Evolutionary conservation across 1,139 yeast species (phyloP).

Genomic region (Scheffersomyces stambukii): DNA sequence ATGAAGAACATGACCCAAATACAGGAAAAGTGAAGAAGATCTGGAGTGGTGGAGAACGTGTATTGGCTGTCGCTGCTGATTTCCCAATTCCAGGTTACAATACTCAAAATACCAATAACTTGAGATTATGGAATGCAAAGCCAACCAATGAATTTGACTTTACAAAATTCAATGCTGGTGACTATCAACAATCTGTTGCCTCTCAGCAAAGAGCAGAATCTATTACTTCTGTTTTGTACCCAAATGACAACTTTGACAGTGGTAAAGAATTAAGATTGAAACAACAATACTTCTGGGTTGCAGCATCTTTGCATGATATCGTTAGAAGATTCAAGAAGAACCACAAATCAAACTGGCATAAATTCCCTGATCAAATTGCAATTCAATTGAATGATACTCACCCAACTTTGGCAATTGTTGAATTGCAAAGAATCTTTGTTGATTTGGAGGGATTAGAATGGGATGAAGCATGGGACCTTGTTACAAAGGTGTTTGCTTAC

Average conservation of each 20-base stretch:
- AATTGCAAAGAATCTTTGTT: conserved; percentile 78
- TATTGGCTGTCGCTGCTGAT: conserved; percentile 88
- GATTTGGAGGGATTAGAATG: conserved; percentile 79
- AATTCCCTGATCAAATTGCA: conserved; percentile 82
- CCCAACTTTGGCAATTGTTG: conserved; percentile 89
- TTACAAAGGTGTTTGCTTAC: conserved; percentile 78
- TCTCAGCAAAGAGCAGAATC: conserved; percentile 89
- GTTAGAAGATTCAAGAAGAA: conserved; percentile 84
- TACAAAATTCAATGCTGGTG: conserved; percentile 88
- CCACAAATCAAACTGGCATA: conserved; percentile 67
- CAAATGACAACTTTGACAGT: conserved; percentile 85
- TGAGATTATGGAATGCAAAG: conserved; percentile 86
- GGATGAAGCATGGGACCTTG: conserved; percentile 85
- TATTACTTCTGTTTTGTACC: conserved; percentile 86
- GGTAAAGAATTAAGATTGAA: conserved; percentile 92
- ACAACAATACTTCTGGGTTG: conserved; percentile 97
- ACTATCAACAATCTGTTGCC: conserved; percentile 77
- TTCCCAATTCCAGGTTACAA: conserved; percentile 91
- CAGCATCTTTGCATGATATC: conserved; percentile 89
- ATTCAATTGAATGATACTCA: conserved; percentile 95
- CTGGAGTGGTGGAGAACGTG: conserved; percentile 90
- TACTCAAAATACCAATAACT: conserved; percentile 79
- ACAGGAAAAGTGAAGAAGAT: conserved; percentile 49
- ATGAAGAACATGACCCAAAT: conserved; percentile 52
- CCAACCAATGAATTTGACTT: conserved; percentile 94